Base-by-base conservation (phyloP, 805 yeast species). In the Lipomyces yamadae region DNA sequence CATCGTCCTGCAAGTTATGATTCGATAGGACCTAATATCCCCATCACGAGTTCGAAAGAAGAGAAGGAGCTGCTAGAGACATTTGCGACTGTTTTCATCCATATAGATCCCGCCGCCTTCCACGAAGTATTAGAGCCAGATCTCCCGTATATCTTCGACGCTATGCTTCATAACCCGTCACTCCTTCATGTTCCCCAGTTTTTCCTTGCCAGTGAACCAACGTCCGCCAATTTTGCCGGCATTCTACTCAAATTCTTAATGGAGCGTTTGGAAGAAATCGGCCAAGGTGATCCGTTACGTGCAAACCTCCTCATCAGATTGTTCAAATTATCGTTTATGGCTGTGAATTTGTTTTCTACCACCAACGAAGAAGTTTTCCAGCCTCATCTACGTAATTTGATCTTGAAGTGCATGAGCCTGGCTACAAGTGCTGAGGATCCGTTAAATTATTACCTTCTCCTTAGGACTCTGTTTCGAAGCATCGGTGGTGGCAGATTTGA, bases 401-500 rank as follows among this genome's bases (percentile, higher is more conserved):
- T 95, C 42, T 80, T 95, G 70, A 88, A 90, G 65, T 90, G 96
- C 0, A 81, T 95, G 75, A 87, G 88, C 66, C 82, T 86, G 62
- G 87, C 97, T 0, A 89, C 97, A 0, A 86, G 88, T 6, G 91
- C 98, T 0, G 89, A 90, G 71, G 97, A 94, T 74, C 98, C 99
- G 4, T 82, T 91, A 32, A 91, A 92, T 2, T 95, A 92, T 76
- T 93, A 94, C 70, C 90, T 92, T 73, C 81, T 95, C 72, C 89
- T 95, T 30, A 82, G 98, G 73, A 91, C 97, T 0, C 80, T 95
- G 60, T 95, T 95, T 81, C 83, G 98, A 77, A 90, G 96, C 74
- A 93, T 95, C 58, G 97, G 98, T 42, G 98, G 99, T 60, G 99
- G 99, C 5, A 82, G 98, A 66, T 94, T 95, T 76, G 99, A 95